A percentile compares a stretch with the other conserved stretches of the same genome.
phyloP scores from a whole-genome alignment of 2,329 filamentous ascomycete genomes.

The Aspergillus sp. region DNA sequence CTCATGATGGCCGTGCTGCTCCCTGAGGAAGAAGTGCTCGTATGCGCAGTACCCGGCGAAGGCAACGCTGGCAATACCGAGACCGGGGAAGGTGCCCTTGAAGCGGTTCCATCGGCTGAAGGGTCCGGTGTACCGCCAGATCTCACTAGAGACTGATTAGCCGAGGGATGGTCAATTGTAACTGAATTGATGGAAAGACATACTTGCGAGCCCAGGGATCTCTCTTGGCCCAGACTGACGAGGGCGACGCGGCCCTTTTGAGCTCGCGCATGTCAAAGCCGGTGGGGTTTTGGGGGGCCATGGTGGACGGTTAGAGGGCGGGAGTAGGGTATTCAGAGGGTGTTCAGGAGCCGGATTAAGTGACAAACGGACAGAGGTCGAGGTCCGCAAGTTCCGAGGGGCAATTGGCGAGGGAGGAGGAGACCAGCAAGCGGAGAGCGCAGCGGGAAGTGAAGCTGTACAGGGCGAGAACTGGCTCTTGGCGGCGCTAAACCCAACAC shows the following conservation, averaged over 20 bases:
- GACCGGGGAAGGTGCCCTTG: constrained; percentile 73
- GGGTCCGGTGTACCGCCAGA: constrained; percentile 84
- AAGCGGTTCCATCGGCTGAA: constrained; percentile 88
- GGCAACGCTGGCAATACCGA: constrained; percentile 85
- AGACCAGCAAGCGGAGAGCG: constrained; percentile 3
- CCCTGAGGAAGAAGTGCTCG: constrained; percentile 77
- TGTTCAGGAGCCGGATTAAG: constrained; percentile 6
- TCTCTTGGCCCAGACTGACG: constrained; percentile 39
- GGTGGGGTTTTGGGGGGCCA: constrained; percentile 61
- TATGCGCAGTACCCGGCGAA: constrained; percentile 84
- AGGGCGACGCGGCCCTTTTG: constrained; percentile 57
- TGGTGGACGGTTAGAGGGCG: constrained; percentile 23
- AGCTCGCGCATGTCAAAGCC: constrained; percentile 84
- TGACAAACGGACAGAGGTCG: constrained; percentile 2
- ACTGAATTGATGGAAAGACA: constrained; percentile 13
- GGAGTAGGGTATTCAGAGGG: neutral
- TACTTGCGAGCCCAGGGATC: constrained; percentile 58
- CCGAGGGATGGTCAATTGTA: constrained; percentile 2
- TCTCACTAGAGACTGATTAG: constrained; percentile 54
- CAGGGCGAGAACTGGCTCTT: constrained; percentile 9
- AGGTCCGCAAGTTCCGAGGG: constrained; percentile 8
- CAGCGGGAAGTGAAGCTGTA: constrained; percentile 15
- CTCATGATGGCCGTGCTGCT: constrained; percentile 51
- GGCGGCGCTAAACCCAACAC: constrained; percentile 27
- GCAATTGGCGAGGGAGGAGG: constrained; percentile 7